phyloP scores from a whole-genome alignment of 306 rosid genomes.

The Carpinus viminea region DNA sequence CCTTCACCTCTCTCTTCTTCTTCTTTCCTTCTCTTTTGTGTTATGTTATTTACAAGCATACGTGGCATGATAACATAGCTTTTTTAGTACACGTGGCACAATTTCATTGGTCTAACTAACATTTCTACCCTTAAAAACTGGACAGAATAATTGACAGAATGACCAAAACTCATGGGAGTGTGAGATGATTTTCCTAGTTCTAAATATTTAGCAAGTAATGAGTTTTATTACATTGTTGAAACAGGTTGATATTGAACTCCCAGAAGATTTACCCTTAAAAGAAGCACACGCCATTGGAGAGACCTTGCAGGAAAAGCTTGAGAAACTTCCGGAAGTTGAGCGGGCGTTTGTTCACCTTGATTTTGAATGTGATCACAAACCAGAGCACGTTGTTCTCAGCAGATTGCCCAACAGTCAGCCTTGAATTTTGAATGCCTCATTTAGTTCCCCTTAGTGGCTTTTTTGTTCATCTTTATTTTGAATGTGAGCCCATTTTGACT shows the following conservation, averaged over 20 bases:
- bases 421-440: conserved; percentile 10
- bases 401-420: conserved; percentile 64
- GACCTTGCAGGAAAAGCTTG: conserved; percentile 53
- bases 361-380: conserved; percentile 95
- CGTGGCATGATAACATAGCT: no score
- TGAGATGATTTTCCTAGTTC: background rate
- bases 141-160: no score
- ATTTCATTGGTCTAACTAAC: no score
- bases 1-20: no score
- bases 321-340: conserved; percentile 64
- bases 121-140: no score
- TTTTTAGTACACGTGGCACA: no score
- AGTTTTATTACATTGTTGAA: background rate
- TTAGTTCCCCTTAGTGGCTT: background rate
- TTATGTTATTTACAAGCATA: no score
- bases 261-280: conserved; percentile 57
- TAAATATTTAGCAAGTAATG: background rate
- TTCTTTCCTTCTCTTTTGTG: no score
- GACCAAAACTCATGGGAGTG: no score
- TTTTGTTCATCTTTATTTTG: background rate
- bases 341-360: conserved; percentile 92
- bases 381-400: conserved; percentile 80
- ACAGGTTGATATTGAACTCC: conserved; percentile 73
- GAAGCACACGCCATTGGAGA: conserved; percentile 74
- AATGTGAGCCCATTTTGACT: background rate